phyloP scores from a whole-genome alignment of 2,329 filamentous ascomycete genomes.

The Stagonosporopsis tanaceti region DNA sequence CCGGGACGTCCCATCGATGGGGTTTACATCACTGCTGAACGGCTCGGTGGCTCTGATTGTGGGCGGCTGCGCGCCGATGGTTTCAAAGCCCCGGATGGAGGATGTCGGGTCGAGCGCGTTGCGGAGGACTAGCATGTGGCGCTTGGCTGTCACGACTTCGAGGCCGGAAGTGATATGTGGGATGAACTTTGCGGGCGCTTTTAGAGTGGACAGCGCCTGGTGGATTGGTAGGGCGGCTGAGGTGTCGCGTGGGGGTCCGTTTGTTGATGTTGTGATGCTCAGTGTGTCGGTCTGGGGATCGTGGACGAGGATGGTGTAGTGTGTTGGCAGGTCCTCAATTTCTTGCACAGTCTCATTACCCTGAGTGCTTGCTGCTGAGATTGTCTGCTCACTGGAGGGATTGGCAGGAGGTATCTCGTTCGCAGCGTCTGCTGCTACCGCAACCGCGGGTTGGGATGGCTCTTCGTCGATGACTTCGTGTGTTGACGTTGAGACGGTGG shows the following conservation, averaged over 20 bases:
- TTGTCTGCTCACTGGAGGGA: background rate
- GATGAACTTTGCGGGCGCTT: constrained; percentile 40
- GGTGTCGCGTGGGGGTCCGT: constrained; percentile 21
- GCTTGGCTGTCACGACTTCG: constrained; percentile 40
- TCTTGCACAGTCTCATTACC: background rate
- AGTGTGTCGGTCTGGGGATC: constrained; percentile 36
- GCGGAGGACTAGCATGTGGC: constrained; percentile 44
- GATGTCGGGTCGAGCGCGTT: constrained; percentile 19
- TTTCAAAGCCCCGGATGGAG: constrained; percentile 21
- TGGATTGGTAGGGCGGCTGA: constrained; percentile 35
- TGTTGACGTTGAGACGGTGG: background rate
- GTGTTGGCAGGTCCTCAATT: background rate
- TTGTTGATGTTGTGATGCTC: constrained; percentile 37
- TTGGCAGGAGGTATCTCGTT: background rate
- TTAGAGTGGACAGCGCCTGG: constrained; percentile 38
- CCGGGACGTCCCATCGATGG: constrained; percentile 46
- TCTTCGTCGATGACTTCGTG: background rate
- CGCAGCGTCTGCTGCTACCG: background rate
- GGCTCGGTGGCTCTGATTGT: background rate
- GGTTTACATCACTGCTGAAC: constrained; percentile 33
- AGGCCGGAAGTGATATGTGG: constrained; percentile 37
- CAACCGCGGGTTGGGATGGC: background rate
- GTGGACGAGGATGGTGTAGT: constrained; percentile 40
- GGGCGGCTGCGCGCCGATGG: background rate
- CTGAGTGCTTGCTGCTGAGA: background rate